Percentiles rank a stretch among this genome's conserved stretches.
These are phyloP conservation scores for Funneliformis caledonium DNA, from an alignment of 371 early-diverging fungal genomes.

Conservation along the genomic window DNA sequence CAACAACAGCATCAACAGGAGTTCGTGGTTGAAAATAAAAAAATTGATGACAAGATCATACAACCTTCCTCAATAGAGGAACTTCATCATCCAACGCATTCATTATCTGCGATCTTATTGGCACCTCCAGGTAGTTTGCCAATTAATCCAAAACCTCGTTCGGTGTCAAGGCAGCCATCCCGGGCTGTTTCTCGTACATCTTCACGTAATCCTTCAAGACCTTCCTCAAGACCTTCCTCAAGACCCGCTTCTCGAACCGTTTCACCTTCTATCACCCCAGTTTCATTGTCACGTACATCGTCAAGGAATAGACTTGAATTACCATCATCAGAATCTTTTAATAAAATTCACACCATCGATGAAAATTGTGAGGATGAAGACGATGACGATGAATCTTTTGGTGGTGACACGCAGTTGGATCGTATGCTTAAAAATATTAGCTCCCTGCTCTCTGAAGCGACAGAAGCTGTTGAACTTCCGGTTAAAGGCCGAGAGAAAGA, in stretches of 20 bases:
- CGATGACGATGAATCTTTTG: slow-evolving; percentile 1
- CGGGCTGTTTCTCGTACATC: background rate
- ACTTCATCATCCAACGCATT: background rate
- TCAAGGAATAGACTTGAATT: slow-evolving; percentile 8
- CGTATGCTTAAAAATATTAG: background rate
- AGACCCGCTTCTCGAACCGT: slow-evolving; percentile 14
- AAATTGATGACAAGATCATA: background rate
- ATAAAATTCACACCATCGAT: background rate
- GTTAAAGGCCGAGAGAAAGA: slow-evolving; percentile 32
- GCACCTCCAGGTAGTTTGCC: background rate
- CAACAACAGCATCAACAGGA: background rate
- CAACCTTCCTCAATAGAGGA: background rate
- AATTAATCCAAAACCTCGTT: background rate
- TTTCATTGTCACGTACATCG: slow-evolving; percentile 10
- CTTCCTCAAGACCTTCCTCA: slow-evolving; percentile 6
- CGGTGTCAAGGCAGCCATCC: background rate
- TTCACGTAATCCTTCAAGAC: background rate
- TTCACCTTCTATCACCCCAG: slow-evolving; percentile 3
- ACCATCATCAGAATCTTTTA: background rate
- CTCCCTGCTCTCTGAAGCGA: slow-evolving; percentile 16
- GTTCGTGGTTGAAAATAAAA: background rate
- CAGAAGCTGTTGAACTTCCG: slow-evolving; percentile 25
- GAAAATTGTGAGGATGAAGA: slow-evolving; percentile 5
- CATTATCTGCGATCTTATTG: background rate
- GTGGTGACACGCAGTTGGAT: background rate